Percentiles rank a stretch among this genome's conserved stretches.
Evolutionary conservation across 2,329 filamentous ascomycete species (phyloP).

Genomic region (Zymoseptoria crescenta): DNA sequence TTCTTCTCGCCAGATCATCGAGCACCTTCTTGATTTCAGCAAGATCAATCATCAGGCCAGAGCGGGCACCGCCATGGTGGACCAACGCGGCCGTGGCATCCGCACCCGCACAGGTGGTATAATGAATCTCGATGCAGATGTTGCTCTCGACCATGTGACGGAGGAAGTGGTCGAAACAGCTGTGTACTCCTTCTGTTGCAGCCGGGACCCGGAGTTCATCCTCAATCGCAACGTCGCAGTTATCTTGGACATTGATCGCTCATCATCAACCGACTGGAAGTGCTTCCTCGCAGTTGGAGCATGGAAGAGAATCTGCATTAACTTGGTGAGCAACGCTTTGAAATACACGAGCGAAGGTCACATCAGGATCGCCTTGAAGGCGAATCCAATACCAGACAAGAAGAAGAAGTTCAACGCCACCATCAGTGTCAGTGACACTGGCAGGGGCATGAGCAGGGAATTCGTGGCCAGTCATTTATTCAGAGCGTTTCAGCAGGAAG

Average conservation of each 20-base stretch:
- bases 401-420: constrained; percentile 18
- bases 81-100: constrained; percentile 5
- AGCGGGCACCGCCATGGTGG: constrained; percentile 6
- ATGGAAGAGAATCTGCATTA: constrained; percentile 40
- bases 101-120: constrained; percentile 16
- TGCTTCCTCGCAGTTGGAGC: constrained; percentile 39
- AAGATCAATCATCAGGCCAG: constrained; percentile 36
- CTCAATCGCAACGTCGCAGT: constrained; percentile 35
- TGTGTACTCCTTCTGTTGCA: constrained; percentile 28
- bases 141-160: constrained; percentile 40
- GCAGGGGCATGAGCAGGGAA: constrained; percentile 56
- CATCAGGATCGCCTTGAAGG: constrained; percentile 30
- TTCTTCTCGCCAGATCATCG: constrained; percentile 32
- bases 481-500: constrained; percentile 58
- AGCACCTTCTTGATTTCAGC: constrained; percentile 38
- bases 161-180: constrained; percentile 51
- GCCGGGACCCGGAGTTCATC: constrained; percentile 15
- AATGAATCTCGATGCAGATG: constrained; percentile 19
- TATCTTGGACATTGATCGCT: constrained; percentile 37
- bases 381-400: constrained; percentile 9
- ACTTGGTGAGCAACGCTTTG: constrained; percentile 42
- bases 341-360: constrained; percentile 41
- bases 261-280: constrained; percentile 33
- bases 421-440: constrained; percentile 51
- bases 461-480: constrained; percentile 56